phyloP scores from a whole-genome alignment of 495 filamentous ascomycete genomes.

The Penicillium ucsense region DNA sequence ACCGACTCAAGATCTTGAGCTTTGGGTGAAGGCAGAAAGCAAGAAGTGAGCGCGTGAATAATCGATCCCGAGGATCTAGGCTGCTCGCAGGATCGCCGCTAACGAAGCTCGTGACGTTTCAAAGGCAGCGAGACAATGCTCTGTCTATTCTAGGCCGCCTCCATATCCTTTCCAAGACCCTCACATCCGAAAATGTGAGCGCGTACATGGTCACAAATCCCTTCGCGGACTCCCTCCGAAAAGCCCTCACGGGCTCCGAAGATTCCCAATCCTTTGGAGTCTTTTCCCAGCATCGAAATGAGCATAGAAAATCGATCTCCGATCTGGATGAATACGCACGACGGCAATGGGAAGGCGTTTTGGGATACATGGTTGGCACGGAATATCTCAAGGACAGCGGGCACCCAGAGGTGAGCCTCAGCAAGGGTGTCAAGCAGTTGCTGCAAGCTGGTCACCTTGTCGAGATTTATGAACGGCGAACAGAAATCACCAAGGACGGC shows the following conservation, averaged over 20 bases:
- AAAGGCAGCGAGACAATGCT: slow-evolving; percentile 70
- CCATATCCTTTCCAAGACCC: slow-evolving; percentile 61
- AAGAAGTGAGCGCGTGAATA: slow-evolving; percentile 40
- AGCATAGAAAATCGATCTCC: slow-evolving; percentile 47
- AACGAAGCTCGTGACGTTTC: slow-evolving; percentile 1
- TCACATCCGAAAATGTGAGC: slow-evolving; percentile 47
- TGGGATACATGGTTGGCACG: slow-evolving; percentile 86
- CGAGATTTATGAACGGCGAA: slow-evolving; percentile 45
- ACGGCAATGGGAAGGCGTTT: slow-evolving; percentile 86
- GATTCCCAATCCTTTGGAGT: slow-evolving; percentile 84
- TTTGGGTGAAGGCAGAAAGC: slow-evolving; percentile 70
- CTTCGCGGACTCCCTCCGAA: slow-evolving; percentile 65
- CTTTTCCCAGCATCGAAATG: slow-evolving; percentile 51
- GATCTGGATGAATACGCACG: slow-evolving; percentile 82
- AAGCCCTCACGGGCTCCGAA: slow-evolving; percentile 79
- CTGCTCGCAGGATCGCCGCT: neutral
- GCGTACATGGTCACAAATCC: slow-evolving; percentile 62
- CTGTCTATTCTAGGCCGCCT: slow-evolving; percentile 70
- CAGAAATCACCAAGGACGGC: slow-evolving; percentile 77
- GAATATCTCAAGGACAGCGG: slow-evolving; percentile 37
- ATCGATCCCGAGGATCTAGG: too few relatives aligned
- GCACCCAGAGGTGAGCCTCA: slow-evolving; percentile 47
- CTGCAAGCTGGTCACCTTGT: slow-evolving; percentile 74
- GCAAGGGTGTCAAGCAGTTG: slow-evolving; percentile 71
- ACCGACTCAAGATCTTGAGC: slow-evolving; percentile 63